Conservation (phyloP, 164 flowering plant genomes). For the Umbilicus rupestris region DNA sequence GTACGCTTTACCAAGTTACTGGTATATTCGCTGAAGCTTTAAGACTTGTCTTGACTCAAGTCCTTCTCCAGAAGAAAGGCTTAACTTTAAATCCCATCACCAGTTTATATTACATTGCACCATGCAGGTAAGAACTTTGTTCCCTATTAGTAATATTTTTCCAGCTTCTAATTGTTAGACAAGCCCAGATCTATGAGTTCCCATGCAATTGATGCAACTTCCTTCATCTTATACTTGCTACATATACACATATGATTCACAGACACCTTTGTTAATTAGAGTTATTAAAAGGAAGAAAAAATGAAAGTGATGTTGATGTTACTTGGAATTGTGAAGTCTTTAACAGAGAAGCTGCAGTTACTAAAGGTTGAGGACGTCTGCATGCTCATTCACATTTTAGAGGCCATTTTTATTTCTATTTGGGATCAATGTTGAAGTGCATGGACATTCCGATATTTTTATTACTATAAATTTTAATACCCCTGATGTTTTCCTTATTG, state of each 20-base stretch:
- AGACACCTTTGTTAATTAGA: not conserved
- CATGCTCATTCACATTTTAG: no score
- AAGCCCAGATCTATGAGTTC: no score
- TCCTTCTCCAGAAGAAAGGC: conserved; percentile 96
- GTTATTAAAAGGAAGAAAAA: not conserved
- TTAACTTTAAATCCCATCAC: conserved; percentile 87
- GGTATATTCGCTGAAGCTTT: conserved; percentile 99
- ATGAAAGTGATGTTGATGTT: not conserved
- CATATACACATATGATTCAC: not conserved
- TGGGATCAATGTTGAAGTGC: not conserved
- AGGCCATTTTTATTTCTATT: no score
- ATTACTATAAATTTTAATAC: not conserved
- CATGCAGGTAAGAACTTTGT: conserved; percentile 71
- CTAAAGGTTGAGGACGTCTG: no score
- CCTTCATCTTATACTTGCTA: no score
- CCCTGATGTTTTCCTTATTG: not conserved
- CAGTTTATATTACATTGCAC: conserved; percentile 96
- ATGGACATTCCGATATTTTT: not conserved
- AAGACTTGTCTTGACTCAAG: conserved; percentile 94
- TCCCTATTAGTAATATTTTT: not conserved
- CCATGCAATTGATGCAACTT: no score
- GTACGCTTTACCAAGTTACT: conserved; percentile 93
- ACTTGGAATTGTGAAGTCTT: not conserved
- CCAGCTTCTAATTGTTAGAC: not conserved
- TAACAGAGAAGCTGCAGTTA: no score